These are phyloP conservation scores for Penstemon newberryi DNA, from an alignment of 257 asterid genomes.

Conservation along the genomic window DNA sequence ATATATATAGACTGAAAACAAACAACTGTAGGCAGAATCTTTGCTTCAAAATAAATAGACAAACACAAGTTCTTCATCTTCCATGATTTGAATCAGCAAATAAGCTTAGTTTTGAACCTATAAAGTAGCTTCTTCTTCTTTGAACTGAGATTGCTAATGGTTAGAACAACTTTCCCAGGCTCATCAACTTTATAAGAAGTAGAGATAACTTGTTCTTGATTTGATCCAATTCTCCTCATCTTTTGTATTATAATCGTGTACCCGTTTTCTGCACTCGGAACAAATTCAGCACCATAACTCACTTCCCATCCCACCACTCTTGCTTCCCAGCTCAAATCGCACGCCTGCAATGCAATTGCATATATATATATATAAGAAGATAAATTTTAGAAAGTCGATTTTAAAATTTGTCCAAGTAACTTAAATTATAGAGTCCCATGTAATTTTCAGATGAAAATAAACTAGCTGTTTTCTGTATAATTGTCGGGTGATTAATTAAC, in stretches of 20 bases:
- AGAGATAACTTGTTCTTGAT: conserved; percentile 32
- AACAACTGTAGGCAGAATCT: background rate
- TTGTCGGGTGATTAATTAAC: too few species aligned
- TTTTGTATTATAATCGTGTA: conserved; percentile 42
- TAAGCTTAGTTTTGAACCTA: conserved; percentile 33
- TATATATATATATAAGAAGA: background rate
- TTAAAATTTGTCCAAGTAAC: too few species aligned
- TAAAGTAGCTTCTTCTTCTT: conserved; percentile 47
- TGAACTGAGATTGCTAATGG: conserved; percentile 36
- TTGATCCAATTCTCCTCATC: conserved; percentile 24
- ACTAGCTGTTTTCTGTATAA: too few species aligned
- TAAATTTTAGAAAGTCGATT: background rate
- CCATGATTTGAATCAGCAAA: background rate
- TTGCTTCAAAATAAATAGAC: background rate
- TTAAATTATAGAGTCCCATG: too few species aligned
- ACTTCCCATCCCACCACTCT: conserved; percentile 50
- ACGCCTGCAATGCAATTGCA: conserved; percentile 14
- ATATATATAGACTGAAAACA: background rate
- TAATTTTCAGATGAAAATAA: too few species aligned
- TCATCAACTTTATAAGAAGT: conserved; percentile 26
- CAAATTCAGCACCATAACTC: conserved; percentile 39
- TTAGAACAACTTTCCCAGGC: conserved; percentile 35
- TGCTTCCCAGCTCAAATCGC: conserved; percentile 32
- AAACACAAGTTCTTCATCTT: background rate
- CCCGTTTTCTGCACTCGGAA: conserved; percentile 29